Base-by-base conservation (phyloP, 2,329 filamentous ascomycete genomes). In the Hymenoscyphus salicellus region DNA sequence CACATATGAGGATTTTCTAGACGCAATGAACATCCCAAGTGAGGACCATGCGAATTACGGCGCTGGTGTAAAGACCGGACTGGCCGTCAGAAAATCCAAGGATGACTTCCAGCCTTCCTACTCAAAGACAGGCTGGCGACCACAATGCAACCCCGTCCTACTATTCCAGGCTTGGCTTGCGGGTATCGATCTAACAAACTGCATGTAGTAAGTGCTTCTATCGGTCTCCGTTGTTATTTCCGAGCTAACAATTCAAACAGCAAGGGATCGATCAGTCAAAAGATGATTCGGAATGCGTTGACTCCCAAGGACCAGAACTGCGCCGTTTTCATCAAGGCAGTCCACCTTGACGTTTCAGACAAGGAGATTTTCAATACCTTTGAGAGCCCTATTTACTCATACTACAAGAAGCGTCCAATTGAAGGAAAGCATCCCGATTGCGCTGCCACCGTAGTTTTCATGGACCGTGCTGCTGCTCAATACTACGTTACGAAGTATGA, bases 281-380 rank as follows among this genome's bases (percentile, higher is more conserved):
- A 30, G 16, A 56, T 56, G 55, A 30, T 56, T 11, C 23, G 28
- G 17, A 56, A 56, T 33, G 30, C 26, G 10, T n/a, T 56, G 5
- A 56, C 55, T 17, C 10, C 28, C 17, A 4, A 6, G 7, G 28
- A 7, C 3, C 20, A 56, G 2, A 56, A 56, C 26, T 56, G 55
- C 28, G 55, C 55, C 23, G 55, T 56, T n/a, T 56, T 56, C 30
- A 56, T 56, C 55, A 56, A 56, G 30, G 28, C 28, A 4, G n/a
- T 56, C 16, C 5, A 8, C 5, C 14, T 2, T 10, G n/a, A 2
- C 6, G 55, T 33, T 8, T 7, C 30, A 14, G 17, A 56, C 26
- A 14, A 8, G 16, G 55, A 56, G 55, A 26, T 56, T 5, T 56
- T 56, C 28, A 8, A 32, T 6, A 56, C 55, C 26, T 28, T 56